Conservation (phyloP, 2,329 filamentous ascomycete genomes). For the Sarocladiaceae sp. region DNA sequence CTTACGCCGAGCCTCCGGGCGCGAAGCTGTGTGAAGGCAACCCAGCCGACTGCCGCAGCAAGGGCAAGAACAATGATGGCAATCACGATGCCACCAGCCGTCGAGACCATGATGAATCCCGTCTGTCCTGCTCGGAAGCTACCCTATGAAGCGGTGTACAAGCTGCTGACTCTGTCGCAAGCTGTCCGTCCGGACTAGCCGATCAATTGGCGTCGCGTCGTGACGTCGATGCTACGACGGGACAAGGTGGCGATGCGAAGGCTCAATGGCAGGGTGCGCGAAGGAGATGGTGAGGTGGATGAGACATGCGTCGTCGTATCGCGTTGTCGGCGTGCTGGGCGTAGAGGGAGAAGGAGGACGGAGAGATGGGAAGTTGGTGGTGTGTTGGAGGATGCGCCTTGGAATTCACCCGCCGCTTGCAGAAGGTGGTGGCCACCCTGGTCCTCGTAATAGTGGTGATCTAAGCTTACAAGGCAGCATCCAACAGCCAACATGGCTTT, state of each 20-base stretch:
- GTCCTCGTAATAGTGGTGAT: background rate
- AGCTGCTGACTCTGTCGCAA: too few species aligned
- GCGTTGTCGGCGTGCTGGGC: background rate
- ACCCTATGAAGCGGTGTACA: too few species aligned
- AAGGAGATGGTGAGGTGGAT: background rate
- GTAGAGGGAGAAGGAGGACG: background rate
- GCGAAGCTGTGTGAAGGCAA: constrained; percentile 67
- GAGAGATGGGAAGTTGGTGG: background rate
- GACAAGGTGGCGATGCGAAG: background rate
- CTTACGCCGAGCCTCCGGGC: constrained; percentile 67
- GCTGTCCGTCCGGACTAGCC: too few species aligned
- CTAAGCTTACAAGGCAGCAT: too few species aligned
- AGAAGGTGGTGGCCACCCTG: too few species aligned
- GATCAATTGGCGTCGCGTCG: too few species aligned
- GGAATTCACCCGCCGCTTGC: too few species aligned
- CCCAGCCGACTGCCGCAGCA: constrained; percentile 57
- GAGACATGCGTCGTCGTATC: constrained; percentile 3
- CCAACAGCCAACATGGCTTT: too few species aligned
- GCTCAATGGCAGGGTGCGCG: background rate
- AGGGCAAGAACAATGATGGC: constrained; percentile 62
- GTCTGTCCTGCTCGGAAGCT: constrained; percentile 15
- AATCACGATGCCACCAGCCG: constrained; percentile 67
- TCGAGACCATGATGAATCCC: constrained; percentile 43
- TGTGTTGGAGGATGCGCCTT: background rate
- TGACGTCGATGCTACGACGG: too few species aligned